These are phyloP conservation scores for Colletotrichum scovillei DNA, from an alignment of 2,329 filamentous ascomycete species.

Conservation along the genomic window DNA sequence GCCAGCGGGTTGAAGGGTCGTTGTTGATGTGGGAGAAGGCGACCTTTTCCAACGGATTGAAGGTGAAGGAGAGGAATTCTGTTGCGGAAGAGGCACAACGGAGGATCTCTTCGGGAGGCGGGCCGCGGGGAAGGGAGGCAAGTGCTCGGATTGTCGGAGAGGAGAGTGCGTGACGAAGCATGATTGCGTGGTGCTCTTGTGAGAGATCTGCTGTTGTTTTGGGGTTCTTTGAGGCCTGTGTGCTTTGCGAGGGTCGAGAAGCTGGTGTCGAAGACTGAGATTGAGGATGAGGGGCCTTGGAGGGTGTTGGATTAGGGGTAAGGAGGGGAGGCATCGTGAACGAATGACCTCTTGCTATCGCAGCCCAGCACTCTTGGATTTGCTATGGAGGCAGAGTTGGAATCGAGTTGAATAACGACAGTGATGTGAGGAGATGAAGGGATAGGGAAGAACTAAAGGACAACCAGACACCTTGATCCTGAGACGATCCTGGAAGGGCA, in stretches of 20 bases:
- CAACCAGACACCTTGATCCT: not conserved
- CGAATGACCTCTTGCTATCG: not conserved
- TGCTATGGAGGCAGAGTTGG: not conserved
- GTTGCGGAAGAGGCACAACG: constrained; percentile 50
- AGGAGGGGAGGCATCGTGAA: not conserved
- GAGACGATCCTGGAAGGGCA: not conserved
- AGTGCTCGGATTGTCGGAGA: constrained; percentile 30
- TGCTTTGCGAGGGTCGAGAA: not conserved
- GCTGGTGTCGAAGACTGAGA: not conserved
- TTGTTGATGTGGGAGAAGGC: constrained; percentile 54
- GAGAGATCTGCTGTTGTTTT: constrained; percentile 1
- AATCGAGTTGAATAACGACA: not conserved
- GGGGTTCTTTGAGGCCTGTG: not conserved
- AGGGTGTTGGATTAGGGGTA: not conserved
- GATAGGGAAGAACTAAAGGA: too few relatives aligned
- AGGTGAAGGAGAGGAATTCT: constrained; percentile 51
- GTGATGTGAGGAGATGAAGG: not conserved
- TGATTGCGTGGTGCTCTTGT: constrained; percentile 27
- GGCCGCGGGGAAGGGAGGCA: constrained; percentile 20
- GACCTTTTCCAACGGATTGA: constrained; percentile 47
- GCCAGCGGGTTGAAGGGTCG: constrained; percentile 51
- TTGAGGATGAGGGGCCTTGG: not conserved
- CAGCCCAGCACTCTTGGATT: not conserved
- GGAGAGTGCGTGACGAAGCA: constrained; percentile 33
- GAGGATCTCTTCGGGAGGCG: constrained; percentile 45